phyloP scores from a whole-genome alignment of 768 basidiomycete species.

The Omphalotus guepiniiformis region DNA sequence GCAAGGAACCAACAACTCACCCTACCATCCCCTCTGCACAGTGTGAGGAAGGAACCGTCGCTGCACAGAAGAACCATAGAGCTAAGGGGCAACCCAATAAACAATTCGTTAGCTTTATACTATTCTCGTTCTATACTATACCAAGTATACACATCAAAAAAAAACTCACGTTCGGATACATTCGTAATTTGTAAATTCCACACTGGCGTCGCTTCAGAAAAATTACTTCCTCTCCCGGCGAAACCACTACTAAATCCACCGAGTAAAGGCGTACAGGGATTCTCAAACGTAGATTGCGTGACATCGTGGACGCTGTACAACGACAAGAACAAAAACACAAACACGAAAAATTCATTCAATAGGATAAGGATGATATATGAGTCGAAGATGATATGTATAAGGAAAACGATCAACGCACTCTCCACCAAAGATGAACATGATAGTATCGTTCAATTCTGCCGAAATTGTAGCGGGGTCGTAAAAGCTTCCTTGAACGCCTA shows the following conservation, averaged over 20 bases:
- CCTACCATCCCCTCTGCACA: conserved; percentile 16
- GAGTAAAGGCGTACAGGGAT: conserved; percentile 33
- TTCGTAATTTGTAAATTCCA: conserved; percentile 36
- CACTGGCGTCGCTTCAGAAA: conserved; percentile 14
- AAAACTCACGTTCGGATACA: conserved; percentile 19
- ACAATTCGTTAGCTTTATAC: too few species aligned
- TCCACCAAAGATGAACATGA: conserved; percentile 37
- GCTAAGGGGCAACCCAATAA: too few species aligned
- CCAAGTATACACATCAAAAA: background rate
- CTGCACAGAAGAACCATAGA: conserved; percentile 2
- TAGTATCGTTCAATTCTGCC: conserved; percentile 28
- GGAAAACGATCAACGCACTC: conserved; percentile 21
- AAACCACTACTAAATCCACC: conserved; percentile 40
- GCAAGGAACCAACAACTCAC: conserved; percentile 1
- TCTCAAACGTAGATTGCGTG: conserved; percentile 31
- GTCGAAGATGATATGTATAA: background rate
- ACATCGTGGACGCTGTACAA: conserved; percentile 32
- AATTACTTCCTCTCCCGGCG: conserved; percentile 18
- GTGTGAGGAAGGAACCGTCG: conserved; percentile 3
- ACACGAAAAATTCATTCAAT: background rate
- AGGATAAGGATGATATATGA: too few species aligned
- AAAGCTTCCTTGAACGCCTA: conserved; percentile 37
- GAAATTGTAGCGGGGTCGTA: conserved; percentile 29
- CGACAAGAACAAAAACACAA: background rate
- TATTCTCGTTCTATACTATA: background rate